Evolutionary conservation across 164 flowering plant genomes (phyloP).

Genomic region (Paratinospora sagittata): DNA sequence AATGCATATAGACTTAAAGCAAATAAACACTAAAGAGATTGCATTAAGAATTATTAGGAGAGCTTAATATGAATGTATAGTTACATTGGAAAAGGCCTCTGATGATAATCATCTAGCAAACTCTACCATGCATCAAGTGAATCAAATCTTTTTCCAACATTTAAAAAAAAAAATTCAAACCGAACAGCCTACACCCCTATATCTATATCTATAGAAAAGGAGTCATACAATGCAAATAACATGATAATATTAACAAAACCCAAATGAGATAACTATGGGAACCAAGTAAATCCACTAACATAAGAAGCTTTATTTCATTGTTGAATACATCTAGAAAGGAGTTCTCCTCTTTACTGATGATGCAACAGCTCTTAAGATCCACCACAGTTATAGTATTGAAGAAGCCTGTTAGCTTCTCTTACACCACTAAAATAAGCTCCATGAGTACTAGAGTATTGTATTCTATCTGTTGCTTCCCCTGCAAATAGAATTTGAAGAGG

Average conservation of each 20-base stretch:
- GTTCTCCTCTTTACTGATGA: too few relatives aligned
- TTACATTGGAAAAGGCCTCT: not conserved
- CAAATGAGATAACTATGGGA: not conserved
- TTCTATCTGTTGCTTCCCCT: too few relatives aligned
- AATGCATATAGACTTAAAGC: not conserved
- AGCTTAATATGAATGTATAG: not conserved
- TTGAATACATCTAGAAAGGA: not conserved
- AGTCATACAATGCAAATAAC: not conserved
- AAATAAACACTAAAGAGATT: not conserved
- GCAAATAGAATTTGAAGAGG: too few relatives aligned
- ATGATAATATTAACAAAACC: not conserved
- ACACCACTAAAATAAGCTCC: too few relatives aligned
- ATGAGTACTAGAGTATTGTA: too few relatives aligned
- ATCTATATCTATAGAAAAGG: not conserved
- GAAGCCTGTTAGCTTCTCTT: slow-evolving; percentile 61
- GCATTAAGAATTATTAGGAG: not conserved
- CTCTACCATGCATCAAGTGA: not conserved
- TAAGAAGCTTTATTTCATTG: not conserved
- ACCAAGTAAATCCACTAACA: not conserved
- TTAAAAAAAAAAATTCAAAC: not conserved
- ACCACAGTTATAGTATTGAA: not conserved
- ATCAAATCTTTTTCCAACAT: not conserved
- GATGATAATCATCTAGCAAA: not conserved
- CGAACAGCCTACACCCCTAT: too few relatives aligned
- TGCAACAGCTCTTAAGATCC: not conserved